phyloP scores from a whole-genome alignment of 108 stramenopile species.

The Fragilaria crotonensis region DNA sequence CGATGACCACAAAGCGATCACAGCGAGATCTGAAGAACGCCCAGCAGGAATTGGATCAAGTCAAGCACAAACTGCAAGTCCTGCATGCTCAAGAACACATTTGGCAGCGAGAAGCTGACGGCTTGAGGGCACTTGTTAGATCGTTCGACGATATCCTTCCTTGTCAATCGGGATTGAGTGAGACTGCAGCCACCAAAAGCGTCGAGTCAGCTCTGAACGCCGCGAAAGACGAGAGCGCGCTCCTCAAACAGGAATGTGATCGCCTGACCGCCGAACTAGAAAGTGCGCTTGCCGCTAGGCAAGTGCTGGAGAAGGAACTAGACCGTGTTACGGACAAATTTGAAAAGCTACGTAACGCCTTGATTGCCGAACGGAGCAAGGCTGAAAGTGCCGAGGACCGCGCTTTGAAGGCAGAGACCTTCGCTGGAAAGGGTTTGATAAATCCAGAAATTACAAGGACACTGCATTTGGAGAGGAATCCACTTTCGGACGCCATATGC shows the following conservation, averaged over 20 bases:
- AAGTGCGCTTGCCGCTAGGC: constrained; percentile 15
- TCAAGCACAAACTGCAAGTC: constrained; percentile 11
- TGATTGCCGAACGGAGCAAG: constrained; percentile 67
- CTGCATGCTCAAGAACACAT: constrained; percentile 50
- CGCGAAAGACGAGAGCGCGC: constrained; percentile 40
- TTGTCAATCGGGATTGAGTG: constrained; percentile 12
- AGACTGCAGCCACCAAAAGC: constrained; percentile 4
- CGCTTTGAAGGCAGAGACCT: constrained; percentile 57
- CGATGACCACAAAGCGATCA: background rate
- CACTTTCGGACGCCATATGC: constrained; percentile 53
- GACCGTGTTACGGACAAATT: constrained; percentile 72
- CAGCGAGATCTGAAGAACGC: background rate
- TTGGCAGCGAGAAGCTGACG: constrained; percentile 66
- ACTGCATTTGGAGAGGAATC: constrained; percentile 70
- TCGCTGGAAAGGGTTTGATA: constrained; percentile 85
- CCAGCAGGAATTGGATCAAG: background rate
- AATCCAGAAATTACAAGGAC: constrained; percentile 68
- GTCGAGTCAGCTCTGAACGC: constrained; percentile 42
- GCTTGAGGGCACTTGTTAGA: constrained; percentile 45
- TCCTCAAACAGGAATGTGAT: constrained; percentile 30
- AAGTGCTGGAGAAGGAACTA: constrained; percentile 41
- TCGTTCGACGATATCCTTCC: constrained; percentile 49
- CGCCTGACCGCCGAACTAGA: constrained; percentile 15
- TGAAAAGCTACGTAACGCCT: constrained; percentile 59
- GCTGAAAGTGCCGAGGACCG: constrained; percentile 59